phyloP scores from a whole-genome alignment of 805 yeast species.

The Schizosaccharomyces cryophilus region DNA sequence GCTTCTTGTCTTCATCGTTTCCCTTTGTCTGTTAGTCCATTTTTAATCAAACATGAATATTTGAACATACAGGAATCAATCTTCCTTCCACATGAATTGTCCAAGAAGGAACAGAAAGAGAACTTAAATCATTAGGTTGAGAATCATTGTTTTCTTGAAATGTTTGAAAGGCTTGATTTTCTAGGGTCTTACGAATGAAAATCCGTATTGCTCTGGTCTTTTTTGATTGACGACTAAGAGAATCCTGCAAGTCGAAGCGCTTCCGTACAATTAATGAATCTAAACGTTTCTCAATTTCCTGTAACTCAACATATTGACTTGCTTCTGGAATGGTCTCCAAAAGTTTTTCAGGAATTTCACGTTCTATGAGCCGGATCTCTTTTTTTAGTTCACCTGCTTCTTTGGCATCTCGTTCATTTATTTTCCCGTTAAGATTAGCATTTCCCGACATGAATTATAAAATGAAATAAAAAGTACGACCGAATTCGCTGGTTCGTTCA shows the following conservation, averaged over 20 bases:
- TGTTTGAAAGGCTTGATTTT: slow-evolving; percentile 74
- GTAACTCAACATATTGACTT: slow-evolving; percentile 20
- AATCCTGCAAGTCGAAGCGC: slow-evolving; percentile 48
- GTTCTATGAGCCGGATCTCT: slow-evolving; percentile 17
- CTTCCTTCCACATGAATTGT: slow-evolving; percentile 75
- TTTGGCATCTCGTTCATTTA: background rate
- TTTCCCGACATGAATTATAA: background rate
- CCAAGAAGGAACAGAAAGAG: slow-evolving; percentile 29
- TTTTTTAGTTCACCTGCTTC: background rate
- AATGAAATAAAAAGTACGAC: no score
- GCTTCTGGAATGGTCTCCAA: slow-evolving; percentile 38
- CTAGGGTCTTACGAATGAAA: slow-evolving; percentile 56
- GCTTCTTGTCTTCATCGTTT: slow-evolving; percentile 12
- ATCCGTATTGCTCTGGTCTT: slow-evolving; percentile 41
- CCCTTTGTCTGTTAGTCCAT: slow-evolving; percentile 16
- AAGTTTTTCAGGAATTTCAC: slow-evolving; percentile 24
- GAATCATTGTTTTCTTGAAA: slow-evolving; percentile 11
- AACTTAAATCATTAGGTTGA: slow-evolving; percentile 13
- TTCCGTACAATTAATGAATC: slow-evolving; percentile 68
- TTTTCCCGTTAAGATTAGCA: background rate
- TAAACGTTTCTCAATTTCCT: slow-evolving; percentile 57
- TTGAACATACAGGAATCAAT: slow-evolving; percentile 15
- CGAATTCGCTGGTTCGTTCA: no score
- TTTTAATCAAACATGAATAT: background rate
- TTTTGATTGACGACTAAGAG: slow-evolving; percentile 14